A percentile compares a stretch with the other conserved stretches of the same genome.
Evolutionary conservation across 208 protist genomes (phyloP).

Genomic region (Crithidia bombi): DNA sequence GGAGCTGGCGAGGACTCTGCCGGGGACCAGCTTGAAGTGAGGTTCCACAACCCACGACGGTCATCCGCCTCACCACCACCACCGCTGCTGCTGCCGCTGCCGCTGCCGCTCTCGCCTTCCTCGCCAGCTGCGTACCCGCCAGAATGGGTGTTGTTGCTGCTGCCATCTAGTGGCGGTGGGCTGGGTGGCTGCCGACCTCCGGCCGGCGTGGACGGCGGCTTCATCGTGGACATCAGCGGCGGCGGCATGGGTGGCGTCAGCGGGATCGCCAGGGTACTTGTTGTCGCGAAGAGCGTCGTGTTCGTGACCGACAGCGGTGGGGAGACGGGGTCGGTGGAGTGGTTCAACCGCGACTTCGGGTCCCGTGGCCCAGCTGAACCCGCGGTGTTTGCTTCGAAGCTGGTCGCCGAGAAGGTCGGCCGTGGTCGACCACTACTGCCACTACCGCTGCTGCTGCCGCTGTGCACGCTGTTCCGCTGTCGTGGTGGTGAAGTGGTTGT

Average conservation of each 20-base stretch:
- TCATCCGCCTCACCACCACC: neutral
- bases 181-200: conserved; percentile 9
- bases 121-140: neutral
- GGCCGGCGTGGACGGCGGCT: conserved; percentile 2
- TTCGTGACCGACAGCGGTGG: neutral
- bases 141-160: neutral
- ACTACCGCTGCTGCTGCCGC: neutral
- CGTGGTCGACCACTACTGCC: neutral
- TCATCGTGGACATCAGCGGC: conserved; percentile 3
- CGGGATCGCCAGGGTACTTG: conserved; percentile 3
- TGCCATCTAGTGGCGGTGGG: conserved; percentile 7
- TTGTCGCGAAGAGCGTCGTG: conserved; percentile 15
- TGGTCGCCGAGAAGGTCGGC: conserved; percentile 3
- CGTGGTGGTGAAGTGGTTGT: neutral
- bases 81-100: neutral
- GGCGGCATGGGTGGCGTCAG: conserved; percentile 5
- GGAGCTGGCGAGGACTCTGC: conserved; percentile 2
- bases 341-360: neutral
- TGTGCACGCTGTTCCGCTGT: neutral
- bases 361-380: neutral
- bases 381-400: neutral
- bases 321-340: neutral
- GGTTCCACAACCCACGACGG: conserved; percentile 11
- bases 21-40: conserved; percentile 9
- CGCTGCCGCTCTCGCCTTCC: neutral